These are phyloP conservation scores for Eimeria maxima DNA, from an alignment of 169 alveolate species.

Conservation along the genomic window DNA sequence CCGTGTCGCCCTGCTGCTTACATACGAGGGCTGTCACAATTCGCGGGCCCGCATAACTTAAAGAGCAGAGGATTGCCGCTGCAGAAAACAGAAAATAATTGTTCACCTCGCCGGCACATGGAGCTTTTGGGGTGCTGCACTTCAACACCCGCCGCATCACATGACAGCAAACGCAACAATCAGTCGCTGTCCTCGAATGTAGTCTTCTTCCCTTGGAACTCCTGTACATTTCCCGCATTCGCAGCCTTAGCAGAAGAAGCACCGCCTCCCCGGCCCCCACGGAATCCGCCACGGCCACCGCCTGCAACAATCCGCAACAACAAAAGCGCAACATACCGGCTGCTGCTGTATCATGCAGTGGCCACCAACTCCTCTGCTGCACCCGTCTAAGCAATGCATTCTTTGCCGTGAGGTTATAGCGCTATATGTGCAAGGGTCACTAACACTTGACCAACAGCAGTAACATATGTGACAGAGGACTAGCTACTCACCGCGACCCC, in stretches of 20 bases:
- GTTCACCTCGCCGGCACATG: neutral
- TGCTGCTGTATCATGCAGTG: too few relatives aligned
- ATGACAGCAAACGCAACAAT: neutral
- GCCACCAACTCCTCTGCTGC: too few relatives aligned
- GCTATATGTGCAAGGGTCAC: neutral
- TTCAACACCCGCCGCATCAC: too few relatives aligned
- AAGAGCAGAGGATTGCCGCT: neutral
- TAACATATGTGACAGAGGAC: too few relatives aligned
- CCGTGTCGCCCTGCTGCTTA: neutral
- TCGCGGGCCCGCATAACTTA: neutral
- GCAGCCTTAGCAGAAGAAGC: conserved; percentile 81
- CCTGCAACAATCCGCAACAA: neutral
- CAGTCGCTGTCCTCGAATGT: conserved; percentile 83
- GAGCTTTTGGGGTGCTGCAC: too few relatives aligned
- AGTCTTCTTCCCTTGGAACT: conserved; percentile 82
- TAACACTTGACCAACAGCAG: neutral
- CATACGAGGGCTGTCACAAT: neutral
- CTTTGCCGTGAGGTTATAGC: too few relatives aligned
- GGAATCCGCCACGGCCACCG: conserved; percentile 84
- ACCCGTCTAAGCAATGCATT: too few relatives aligned
- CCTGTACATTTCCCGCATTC: conserved; percentile 82
- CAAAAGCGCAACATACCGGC: neutral
- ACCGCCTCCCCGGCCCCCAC: conserved; percentile 86
- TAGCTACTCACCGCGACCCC: conserved; percentile 87
- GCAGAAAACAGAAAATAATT: neutral